phyloP scores from a whole-genome alignment of 768 basidiomycete species.

The Chiua virens region DNA sequence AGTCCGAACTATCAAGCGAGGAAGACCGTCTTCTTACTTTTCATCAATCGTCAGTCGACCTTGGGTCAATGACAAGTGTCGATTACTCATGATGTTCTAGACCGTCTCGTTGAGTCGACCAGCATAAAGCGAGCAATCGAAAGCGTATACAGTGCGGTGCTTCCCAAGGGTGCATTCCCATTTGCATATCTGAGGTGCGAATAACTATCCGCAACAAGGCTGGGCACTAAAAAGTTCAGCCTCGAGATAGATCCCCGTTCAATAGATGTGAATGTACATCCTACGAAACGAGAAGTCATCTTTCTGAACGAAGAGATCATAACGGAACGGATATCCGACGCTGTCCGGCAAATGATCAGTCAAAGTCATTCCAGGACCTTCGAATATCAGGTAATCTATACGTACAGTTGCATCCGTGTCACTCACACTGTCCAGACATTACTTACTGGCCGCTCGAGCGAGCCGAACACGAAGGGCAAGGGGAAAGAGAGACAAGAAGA shows the following conservation, averaged over 20 bases:
- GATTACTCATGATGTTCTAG: conserved; percentile 38
- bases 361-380: conserved; percentile 68
- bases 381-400: conserved; percentile 61
- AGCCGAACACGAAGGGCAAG: conserved; percentile 20
- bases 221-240: conserved; percentile 38
- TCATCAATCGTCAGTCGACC: conserved; percentile 83
- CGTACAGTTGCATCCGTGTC: neutral
- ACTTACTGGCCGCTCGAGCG: conserved; percentile 52
- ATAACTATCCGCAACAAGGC: neutral
- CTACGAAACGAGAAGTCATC: conserved; percentile 95
- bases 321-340: conserved; percentile 71
- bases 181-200: conserved; percentile 93
- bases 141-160: conserved; percentile 74
- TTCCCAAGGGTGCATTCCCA: conserved; percentile 87
- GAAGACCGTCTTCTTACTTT: conserved; percentile 80
- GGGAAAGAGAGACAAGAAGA: conserved; percentile 38
- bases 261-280: conserved; percentile 97
- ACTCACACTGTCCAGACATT: conserved; percentile 45
- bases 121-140: conserved; percentile 89
- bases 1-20: conserved; percentile 89
- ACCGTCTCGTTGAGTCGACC: conserved; percentile 87
- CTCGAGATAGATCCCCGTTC: conserved; percentile 81
- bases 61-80: neutral
- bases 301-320: conserved; percentile 91
- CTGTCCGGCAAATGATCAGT: conserved; percentile 64